Conservation (phyloP, 441 rosid species). For the Erodium moschatum region DNA sequence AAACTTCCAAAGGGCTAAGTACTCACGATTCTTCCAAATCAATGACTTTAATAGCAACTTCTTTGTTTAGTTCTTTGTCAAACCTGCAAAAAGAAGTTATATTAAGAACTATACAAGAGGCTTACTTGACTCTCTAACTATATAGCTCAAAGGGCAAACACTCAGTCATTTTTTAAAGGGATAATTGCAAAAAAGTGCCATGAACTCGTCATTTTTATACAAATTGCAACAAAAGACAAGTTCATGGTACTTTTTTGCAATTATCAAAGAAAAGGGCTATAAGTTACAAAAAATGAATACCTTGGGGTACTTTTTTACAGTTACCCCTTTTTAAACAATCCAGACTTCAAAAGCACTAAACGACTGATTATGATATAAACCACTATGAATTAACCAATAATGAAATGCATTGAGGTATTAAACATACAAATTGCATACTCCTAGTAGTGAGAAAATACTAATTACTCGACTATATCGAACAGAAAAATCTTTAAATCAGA, state of each 20-base stretch:
- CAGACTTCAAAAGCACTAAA: constrained; percentile 1
- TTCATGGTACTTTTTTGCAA: too few relatives aligned
- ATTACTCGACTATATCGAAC: too few relatives aligned
- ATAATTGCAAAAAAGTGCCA: too few relatives aligned
- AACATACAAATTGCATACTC: too few relatives aligned
- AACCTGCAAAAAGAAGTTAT: constrained; percentile 28
- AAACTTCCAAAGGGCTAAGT: constrained; percentile 12
- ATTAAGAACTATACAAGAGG: constrained; percentile 15
- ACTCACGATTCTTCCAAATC: constrained; percentile 99
- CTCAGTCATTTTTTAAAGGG: background rate
- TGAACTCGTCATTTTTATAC: too few relatives aligned
- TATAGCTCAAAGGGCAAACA: constrained; percentile 16
- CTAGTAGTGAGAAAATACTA: too few relatives aligned
- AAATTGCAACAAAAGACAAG: too few relatives aligned
- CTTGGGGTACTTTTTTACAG: too few relatives aligned
- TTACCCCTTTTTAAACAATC: background rate
- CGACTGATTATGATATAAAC: background rate
- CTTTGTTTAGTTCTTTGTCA: constrained; percentile 78
- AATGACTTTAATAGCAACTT: constrained; percentile 96
- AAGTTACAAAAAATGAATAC: too few relatives aligned
- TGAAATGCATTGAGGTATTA: background rate
- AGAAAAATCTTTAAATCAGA: too few relatives aligned
- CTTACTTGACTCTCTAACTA: background rate
- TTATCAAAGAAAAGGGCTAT: too few relatives aligned
- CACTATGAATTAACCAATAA: constrained; percentile 5